Evolutionary conservation across 1,284 basidiomycete genomes (phyloP).

Genomic region (Pulveroboletus sp.): DNA sequence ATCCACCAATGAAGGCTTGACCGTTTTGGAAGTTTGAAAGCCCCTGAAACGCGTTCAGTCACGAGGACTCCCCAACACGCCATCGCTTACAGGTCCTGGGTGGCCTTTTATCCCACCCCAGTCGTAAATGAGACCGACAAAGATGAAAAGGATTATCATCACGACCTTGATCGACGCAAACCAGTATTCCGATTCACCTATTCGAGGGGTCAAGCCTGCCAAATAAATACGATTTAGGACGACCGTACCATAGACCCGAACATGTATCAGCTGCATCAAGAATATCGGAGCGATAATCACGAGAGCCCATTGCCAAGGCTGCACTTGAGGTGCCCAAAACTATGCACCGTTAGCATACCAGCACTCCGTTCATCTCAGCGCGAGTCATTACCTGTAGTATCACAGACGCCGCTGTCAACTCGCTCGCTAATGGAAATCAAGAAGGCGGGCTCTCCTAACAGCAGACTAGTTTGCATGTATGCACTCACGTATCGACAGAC

Average conservation of each 20-base stretch:
- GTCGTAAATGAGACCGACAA: conserved; percentile 57
- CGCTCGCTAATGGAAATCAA: conserved; percentile 38
- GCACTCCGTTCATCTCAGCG: neutral
- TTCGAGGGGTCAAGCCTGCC: neutral
- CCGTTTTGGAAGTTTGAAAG: conserved; percentile 53
- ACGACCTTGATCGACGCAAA: conserved; percentile 55
- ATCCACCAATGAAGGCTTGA: conserved; percentile 56
- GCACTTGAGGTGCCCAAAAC: conserved; percentile 46
- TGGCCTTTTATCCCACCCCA: conserved; percentile 58
- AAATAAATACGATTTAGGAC: neutral
- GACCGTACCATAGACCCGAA: conserved; percentile 49
- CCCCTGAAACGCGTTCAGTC: conserved; percentile 37
- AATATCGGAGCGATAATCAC: conserved; percentile 51
- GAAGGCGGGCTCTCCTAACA: neutral
- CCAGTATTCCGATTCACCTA: conserved; percentile 57
- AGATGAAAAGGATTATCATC: conserved; percentile 54
- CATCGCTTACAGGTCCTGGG: conserved; percentile 47
- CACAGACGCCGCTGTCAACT: conserved; percentile 45
- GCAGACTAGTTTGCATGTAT: neutral
- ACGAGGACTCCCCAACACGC: neutral
- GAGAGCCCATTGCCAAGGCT: conserved; percentile 54
- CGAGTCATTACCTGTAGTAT: conserved; percentile 40
- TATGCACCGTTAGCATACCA: conserved; percentile 19
- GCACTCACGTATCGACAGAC: conserved; percentile 42
- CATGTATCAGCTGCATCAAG: conserved; percentile 45